phyloP scores from a whole-genome alignment of 306 rosid species.

The Quercus variabilis region DNA sequence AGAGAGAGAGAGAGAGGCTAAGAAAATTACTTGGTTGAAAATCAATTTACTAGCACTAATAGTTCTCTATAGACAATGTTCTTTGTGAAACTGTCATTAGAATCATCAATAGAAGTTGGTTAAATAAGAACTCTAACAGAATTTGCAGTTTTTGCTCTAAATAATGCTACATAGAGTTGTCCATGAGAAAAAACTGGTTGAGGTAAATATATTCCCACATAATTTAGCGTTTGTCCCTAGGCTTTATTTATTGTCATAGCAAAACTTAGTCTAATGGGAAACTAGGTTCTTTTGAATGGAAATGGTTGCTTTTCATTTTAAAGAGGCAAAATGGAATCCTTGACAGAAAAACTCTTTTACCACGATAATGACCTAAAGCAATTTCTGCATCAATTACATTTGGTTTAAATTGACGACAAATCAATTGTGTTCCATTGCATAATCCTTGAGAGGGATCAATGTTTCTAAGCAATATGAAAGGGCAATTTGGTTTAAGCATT shows the following conservation, averaged over 20 bases:
- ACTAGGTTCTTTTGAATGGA: background rate
- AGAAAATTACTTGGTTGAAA: background rate
- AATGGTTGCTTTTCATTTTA: no score
- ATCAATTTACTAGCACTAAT: background rate
- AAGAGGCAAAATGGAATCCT: no score
- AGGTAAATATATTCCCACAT: background rate
- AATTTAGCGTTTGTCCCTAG: background rate
- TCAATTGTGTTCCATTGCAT: no score
- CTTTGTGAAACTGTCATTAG: background rate
- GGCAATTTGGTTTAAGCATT: no score
- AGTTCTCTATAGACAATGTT: background rate
- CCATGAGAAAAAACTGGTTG: background rate
- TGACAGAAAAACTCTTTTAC: no score
- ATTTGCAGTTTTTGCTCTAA: background rate
- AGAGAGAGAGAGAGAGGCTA: no score
- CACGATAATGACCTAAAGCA: no score
- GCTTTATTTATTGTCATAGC: background rate
- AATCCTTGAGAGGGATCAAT: no score
- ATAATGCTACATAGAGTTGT: background rate
- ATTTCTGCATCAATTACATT: no score
- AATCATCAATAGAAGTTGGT: background rate
- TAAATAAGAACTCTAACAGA: background rate
- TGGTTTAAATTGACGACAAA: no score
- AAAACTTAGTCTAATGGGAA: background rate
- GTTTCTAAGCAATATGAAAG: no score